A percentile compares a stretch with the other conserved stretches of the same genome.
These are phyloP conservation scores for Nelumbo lutea DNA, from an alignment of 164 flowering plant genomes.

Conservation along the genomic window DNA sequence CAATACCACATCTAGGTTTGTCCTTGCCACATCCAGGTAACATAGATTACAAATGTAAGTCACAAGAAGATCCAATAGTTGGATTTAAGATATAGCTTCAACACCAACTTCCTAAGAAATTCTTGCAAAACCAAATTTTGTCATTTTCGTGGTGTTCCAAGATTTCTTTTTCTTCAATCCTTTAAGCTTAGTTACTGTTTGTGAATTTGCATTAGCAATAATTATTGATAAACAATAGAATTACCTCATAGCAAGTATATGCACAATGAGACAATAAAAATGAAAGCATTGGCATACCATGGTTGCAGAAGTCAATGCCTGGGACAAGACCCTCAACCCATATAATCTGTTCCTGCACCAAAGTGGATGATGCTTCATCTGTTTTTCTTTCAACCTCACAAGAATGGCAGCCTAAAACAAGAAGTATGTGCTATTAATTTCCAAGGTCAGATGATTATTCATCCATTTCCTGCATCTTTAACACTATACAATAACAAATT, in stretches of 20 bases:
- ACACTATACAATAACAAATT: not conserved
- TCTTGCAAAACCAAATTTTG: no score
- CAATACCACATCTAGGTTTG: no score
- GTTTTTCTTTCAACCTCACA: constrained; percentile 17
- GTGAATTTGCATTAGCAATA: no score
- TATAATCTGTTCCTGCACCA: constrained; percentile 45
- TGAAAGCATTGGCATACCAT: constrained; percentile 45
- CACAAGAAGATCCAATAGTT: no score
- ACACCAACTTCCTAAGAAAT: no score
- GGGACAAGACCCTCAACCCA: constrained; percentile 99
- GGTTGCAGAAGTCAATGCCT: constrained; percentile 98
- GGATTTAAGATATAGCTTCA: no score
- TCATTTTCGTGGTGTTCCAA: no score
- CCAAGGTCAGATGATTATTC: constrained; percentile 1
- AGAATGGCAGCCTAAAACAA: constrained; percentile 15
- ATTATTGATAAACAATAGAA: not conserved
- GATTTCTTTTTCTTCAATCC: no score
- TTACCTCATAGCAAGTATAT: not conserved
- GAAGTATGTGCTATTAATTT: not conserved
- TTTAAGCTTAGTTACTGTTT: no score
- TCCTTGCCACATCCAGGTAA: no score
- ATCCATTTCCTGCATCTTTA: not conserved
- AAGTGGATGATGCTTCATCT: constrained; percentile 20
- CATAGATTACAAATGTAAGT: no score
- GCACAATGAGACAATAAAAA: not conserved